Conservation (phyloP, 768 basidiomycete genomes). For the Tricholoma flavovirens region DNA sequence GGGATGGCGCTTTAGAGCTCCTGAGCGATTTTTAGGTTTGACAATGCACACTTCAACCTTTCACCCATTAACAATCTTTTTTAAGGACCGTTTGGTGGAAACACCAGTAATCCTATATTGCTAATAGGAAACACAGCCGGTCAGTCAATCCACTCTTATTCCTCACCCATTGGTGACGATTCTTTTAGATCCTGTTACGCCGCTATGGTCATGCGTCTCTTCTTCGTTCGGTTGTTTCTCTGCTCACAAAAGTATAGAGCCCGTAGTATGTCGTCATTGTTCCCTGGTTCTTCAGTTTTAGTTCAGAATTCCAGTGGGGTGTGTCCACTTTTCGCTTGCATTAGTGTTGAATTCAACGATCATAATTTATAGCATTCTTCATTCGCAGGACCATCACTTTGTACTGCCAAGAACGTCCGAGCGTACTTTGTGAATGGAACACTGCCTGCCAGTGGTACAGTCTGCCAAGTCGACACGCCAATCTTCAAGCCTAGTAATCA, state of each 20-base stretch:
- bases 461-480: constrained; percentile 31
- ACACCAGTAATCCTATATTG: constrained; percentile 27
- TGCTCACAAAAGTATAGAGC: too few relatives aligned
- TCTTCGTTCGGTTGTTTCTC: constrained; percentile 5
- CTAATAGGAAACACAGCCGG: constrained; percentile 21
- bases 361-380: constrained; percentile 18
- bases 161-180: too few relatives aligned
- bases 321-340: constrained; percentile 7
- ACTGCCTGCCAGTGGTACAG: constrained; percentile 32
- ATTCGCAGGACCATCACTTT: constrained; percentile 19
- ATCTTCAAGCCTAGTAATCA: constrained; percentile 13
- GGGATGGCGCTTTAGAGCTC: too few relatives aligned
- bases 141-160: not conserved
- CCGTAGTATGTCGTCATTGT: constrained; percentile 8
- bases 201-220: constrained; percentile 16
- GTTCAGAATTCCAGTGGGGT: constrained; percentile 39
- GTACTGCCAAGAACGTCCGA: constrained; percentile 25
- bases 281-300: constrained; percentile 32
- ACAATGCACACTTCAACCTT: too few relatives aligned
- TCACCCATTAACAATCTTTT: not conserved
- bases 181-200: constrained; percentile 20
- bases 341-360: not conserved
- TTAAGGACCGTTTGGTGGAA: constrained; percentile 24
- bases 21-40: too few relatives aligned
- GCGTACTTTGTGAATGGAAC: constrained; percentile 36